A percentile compares a stretch with the other conserved stretches of the same genome.
Evolutionary conservation across 2,329 filamentous ascomycete genomes (phyloP).

Genomic region (Verticillium klebahnii): DNA sequence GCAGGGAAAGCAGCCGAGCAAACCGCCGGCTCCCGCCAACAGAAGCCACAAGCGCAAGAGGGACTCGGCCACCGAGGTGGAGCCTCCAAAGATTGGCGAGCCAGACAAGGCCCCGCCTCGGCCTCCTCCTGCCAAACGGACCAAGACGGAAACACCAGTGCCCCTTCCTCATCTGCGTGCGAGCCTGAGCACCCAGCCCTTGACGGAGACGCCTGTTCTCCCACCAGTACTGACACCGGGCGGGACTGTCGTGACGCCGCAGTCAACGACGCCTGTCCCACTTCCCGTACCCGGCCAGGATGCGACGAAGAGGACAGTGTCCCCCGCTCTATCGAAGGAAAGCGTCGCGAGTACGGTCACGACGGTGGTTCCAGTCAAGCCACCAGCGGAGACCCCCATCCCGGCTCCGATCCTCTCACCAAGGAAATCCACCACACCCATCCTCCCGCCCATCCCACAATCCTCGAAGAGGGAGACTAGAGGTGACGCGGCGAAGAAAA

Average conservation of each 20-base stretch:
- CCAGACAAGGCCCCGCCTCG: constrained; percentile 20
- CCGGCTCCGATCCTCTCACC: constrained; percentile 27
- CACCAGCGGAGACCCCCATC: constrained; percentile 36
- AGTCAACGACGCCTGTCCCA: constrained; percentile 28
- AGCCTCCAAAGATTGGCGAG: constrained; percentile 22
- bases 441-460: constrained; percentile 28
- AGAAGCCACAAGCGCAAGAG: constrained; percentile 41
- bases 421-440: constrained; percentile 26
- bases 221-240: constrained; percentile 27
- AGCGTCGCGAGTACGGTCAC: constrained; percentile 25
- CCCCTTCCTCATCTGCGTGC: constrained; percentile 37
- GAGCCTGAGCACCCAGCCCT: constrained; percentile 15
- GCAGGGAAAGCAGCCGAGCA: constrained; percentile 9
- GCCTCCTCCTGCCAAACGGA: constrained; percentile 43
- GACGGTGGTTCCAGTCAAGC: constrained; percentile 28
- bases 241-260: constrained; percentile 10
- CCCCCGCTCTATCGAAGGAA: constrained; percentile 2
- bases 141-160: constrained; percentile 54
- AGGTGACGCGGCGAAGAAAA: constrained; percentile 36
- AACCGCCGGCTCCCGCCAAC: neutral
- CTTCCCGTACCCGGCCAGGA: constrained; percentile 15
- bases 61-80: constrained; percentile 26
- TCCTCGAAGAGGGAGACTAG: constrained; percentile 40
- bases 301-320: constrained; percentile 2
- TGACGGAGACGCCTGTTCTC: constrained; percentile 10